Evolutionary conservation across 2,329 filamentous ascomycete species (phyloP).

Genomic region (Tolypocladium pustulatum): DNA sequence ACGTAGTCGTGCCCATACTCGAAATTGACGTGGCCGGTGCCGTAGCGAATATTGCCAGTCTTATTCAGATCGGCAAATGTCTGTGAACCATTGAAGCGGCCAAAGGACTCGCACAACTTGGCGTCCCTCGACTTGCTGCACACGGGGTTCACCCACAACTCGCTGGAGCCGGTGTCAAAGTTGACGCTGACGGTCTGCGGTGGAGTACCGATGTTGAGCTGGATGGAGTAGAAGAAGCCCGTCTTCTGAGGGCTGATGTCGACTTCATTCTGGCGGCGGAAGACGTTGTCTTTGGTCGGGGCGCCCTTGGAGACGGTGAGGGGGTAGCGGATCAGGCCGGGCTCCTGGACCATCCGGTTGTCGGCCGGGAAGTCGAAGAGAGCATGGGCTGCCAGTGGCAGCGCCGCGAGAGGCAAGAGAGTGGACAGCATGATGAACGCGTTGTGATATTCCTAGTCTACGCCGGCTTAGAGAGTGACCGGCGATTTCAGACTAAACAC

Average conservation of each 20-base stretch:
- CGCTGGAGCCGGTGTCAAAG: slow-evolving; percentile 29
- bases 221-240: slow-evolving; percentile 27
- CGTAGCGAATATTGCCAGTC: slow-evolving; percentile 17
- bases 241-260: slow-evolving; percentile 13
- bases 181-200: slow-evolving; percentile 26
- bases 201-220: slow-evolving; percentile 26
- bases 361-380: slow-evolving; percentile 9
- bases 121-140: slow-evolving; percentile 21
- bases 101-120: slow-evolving; percentile 15
- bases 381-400: slow-evolving; percentile 16
- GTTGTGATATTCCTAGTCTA: not conserved
- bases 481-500: not conserved
- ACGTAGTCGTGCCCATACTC: slow-evolving; percentile 23
- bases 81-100: slow-evolving; percentile 18
- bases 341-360: slow-evolving; percentile 10
- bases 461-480: slow-evolving; percentile 17
- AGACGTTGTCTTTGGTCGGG: slow-evolving; percentile 14
- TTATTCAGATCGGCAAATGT: slow-evolving; percentile 16
- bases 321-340: slow-evolving; percentile 18
- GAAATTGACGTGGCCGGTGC: slow-evolving; percentile 19
- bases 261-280: slow-evolving; percentile 18
- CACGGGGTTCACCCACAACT: slow-evolving; percentile 31
- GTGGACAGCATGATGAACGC: slow-evolving; percentile 16
- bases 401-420: slow-evolving; percentile 16
- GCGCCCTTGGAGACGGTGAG: slow-evolving; percentile 16